Percentiles rank a stretch among this genome's conserved stretches.
Evolutionary conservation across 1,284 basidiomycete genomes (phyloP).

Genomic region (Tilletia caries): DNA sequence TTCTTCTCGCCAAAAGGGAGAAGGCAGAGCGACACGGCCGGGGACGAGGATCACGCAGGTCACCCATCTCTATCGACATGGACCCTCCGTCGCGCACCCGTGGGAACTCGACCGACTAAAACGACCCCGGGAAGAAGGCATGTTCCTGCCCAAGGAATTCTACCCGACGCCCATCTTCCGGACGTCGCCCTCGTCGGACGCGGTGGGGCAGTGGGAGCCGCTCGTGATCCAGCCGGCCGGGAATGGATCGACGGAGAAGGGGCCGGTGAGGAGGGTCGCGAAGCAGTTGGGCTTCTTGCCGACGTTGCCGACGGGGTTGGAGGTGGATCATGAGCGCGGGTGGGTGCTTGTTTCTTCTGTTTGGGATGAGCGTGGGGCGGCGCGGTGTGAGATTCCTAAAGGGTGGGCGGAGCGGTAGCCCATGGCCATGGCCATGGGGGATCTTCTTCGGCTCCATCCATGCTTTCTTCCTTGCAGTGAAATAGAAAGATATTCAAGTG

Average conservation of each 20-base stretch:
- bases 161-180: conserved; percentile 16
- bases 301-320: conserved; percentile 31
- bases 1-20: not conserved
- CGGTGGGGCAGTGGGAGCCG: not conserved
- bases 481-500: too few relatives aligned
- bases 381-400: conserved; percentile 27
- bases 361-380: conserved; percentile 37
- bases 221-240: not conserved
- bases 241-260: not conserved
- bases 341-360: conserved; percentile 31
- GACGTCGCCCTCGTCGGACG: not conserved
- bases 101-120: conserved; percentile 20
- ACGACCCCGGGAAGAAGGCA: conserved; percentile 1
- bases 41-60: conserved; percentile 15
- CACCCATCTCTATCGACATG: conserved; percentile 18
- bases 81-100: conserved; percentile 16
- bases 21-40: not conserved
- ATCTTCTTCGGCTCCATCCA: too few relatives aligned
- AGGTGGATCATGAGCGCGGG: conserved; percentile 27
- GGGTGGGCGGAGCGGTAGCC: conserved; percentile 28
- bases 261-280: not conserved
- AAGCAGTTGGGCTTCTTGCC: conserved; percentile 30
- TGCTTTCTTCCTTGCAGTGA: too few relatives aligned
- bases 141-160: conserved; percentile 21
- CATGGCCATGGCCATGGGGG: not conserved